Conservation (phyloP, 331 rosid species). For the Malus hybrid region DNA sequence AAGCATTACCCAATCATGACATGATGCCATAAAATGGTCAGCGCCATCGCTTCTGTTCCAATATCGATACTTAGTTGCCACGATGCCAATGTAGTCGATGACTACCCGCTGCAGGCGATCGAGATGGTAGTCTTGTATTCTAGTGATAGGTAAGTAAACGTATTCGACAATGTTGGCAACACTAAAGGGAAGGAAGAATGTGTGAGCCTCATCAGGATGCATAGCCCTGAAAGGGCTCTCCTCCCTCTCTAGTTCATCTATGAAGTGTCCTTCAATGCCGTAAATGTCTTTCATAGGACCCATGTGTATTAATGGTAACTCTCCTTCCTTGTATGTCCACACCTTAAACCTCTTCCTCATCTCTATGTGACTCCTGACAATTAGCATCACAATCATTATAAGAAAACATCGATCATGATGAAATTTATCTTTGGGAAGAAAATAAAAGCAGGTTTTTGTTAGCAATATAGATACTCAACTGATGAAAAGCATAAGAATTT, state of each 20-base stretch:
- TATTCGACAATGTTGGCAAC: constrained; percentile 21
- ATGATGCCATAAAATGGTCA: constrained; percentile 33
- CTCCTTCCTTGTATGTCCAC: constrained; percentile 41
- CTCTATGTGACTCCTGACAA: constrained; percentile 31
- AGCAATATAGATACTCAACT: constrained; percentile 21
- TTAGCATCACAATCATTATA: not conserved
- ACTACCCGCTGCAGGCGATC: constrained; percentile 21
- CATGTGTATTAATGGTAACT: constrained; percentile 18
- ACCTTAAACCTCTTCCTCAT: constrained; percentile 32
- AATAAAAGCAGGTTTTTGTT: not conserved
- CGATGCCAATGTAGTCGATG: constrained; percentile 21
- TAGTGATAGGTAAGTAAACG: constrained; percentile 13
- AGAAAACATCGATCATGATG: not conserved
- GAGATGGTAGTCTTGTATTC: constrained; percentile 3
- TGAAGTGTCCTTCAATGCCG: constrained; percentile 40
- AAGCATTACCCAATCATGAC: constrained; percentile 35
- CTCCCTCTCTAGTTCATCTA: constrained; percentile 29
- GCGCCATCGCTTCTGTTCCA: constrained; percentile 36
- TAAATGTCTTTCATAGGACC: constrained; percentile 32
- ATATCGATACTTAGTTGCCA: constrained; percentile 23
- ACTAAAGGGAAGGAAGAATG: constrained; percentile 27
- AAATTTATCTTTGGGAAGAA: not conserved
- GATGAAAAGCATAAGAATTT: constrained; percentile 55
- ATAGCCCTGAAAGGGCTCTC: constrained; percentile 18
- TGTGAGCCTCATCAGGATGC: constrained; percentile 39